Percentiles rank a stretch among this genome's conserved stretches.
phyloP scores from a whole-genome alignment of 2,329 filamentous ascomycete species.

The Colletotrichum melonis region DNA sequence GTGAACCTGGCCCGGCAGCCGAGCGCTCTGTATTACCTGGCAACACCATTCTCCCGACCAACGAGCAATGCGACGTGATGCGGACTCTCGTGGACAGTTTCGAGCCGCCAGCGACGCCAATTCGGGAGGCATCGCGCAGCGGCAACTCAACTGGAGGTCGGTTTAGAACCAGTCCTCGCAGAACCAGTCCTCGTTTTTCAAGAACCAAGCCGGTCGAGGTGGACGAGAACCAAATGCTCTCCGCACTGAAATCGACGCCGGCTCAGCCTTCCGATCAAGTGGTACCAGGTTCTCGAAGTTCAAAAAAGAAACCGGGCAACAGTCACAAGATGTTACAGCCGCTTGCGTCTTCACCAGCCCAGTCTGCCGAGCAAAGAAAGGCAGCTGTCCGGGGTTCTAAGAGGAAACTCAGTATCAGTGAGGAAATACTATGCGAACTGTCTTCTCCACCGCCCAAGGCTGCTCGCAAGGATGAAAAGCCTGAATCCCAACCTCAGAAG shows the following conservation, averaged over 20 bases:
- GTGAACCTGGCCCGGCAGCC: background rate
- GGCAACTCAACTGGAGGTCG: background rate
- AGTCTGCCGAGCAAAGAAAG: background rate
- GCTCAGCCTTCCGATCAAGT: background rate
- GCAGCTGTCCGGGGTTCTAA: background rate
- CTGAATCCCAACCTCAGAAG: background rate
- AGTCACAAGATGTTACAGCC: background rate
- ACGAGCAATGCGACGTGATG: background rate
- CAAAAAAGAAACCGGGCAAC: background rate
- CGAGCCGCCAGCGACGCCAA: background rate
- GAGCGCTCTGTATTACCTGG: background rate
- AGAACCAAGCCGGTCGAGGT: background rate
- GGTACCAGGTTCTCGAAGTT: background rate
- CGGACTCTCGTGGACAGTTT: background rate
- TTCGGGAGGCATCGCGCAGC: background rate
- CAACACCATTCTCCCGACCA: background rate
- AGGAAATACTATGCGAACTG: slow-evolving; percentile 1
- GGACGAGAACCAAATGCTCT: background rate
- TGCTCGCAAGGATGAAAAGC: background rate
- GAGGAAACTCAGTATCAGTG: background rate
- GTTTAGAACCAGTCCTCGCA: background rate
- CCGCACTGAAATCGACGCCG: background rate
- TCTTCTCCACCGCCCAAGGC: slow-evolving; percentile 16
- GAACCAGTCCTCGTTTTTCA: background rate
- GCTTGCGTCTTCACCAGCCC: background rate